Conservation (phyloP, 805 yeast species). For the Candida quercuum region DNA sequence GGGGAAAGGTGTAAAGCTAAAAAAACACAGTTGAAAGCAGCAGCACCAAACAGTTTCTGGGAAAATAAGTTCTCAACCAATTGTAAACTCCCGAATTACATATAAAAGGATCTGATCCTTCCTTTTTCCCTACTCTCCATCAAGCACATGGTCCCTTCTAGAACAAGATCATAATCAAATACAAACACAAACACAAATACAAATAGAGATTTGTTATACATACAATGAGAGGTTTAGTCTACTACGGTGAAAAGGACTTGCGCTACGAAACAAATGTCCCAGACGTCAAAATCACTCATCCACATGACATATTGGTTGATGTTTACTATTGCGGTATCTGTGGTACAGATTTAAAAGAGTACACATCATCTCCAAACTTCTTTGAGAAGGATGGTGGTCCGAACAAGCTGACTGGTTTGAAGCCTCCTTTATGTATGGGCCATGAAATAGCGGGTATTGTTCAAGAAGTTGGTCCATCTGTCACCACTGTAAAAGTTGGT, state of each 20-base stretch:
- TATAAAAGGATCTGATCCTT: too few species aligned
- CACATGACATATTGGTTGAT: slow-evolving; percentile 38
- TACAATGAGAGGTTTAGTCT: slow-evolving; percentile 44
- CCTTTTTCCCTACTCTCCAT: too few species aligned
- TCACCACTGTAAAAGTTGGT: slow-evolving; percentile 39
- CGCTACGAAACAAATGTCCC: slow-evolving; percentile 31
- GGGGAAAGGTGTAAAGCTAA: too few species aligned
- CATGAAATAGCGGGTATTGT: slow-evolving; percentile 50
- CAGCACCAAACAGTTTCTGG: too few species aligned
- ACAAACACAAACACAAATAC: too few species aligned
- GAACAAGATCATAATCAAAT: not conserved
- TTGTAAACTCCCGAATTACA: too few species aligned
- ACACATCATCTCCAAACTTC: slow-evolving; percentile 50
- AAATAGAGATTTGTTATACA: not conserved
- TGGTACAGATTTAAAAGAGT: slow-evolving; percentile 59
- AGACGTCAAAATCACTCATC: slow-evolving; percentile 31
- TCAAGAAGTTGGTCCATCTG: slow-evolving; percentile 39
- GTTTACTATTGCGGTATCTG: slow-evolving; percentile 58
- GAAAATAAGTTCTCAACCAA: too few species aligned
- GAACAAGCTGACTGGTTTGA: slow-evolving; percentile 35
- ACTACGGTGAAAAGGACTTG: slow-evolving; percentile 40
- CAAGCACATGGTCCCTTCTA: too few species aligned
- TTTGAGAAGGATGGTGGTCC: slow-evolving; percentile 35
- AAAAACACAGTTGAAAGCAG: too few species aligned
- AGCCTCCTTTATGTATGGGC: slow-evolving; percentile 44